Conservation (phyloP, 495 filamentous ascomycete genomes). For the Schizothecium vesticola region DNA sequence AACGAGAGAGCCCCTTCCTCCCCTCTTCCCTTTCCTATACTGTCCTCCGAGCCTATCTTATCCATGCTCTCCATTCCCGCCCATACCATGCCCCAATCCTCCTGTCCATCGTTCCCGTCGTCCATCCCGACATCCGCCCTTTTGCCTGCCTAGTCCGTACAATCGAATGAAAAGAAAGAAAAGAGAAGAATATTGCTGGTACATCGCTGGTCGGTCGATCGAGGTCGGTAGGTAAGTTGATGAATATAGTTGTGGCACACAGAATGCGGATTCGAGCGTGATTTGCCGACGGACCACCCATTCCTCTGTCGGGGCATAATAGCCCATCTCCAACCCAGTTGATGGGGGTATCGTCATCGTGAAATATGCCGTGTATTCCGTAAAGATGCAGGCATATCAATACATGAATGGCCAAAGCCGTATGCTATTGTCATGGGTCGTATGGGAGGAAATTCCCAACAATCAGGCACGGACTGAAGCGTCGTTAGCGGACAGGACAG, state of each 20-base stretch:
- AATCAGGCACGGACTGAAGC: constrained; percentile 76
- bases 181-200: not conserved
- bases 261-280: not conserved
- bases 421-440: constrained; percentile 24
- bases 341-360: too few species aligned
- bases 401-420: too few species aligned
- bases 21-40: not conserved
- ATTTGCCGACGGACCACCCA: not conserved
- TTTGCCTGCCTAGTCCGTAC: not conserved
- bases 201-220: too few species aligned
- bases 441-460: constrained; percentile 93
- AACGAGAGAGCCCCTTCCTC: not conserved
- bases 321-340: too few species aligned
- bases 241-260: not conserved
- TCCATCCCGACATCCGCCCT: not conserved
- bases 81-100: not conserved
- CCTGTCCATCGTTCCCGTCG: not conserved
- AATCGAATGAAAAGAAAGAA: not conserved
- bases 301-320: too few species aligned
- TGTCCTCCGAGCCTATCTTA: not conserved
- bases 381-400: not conserved
- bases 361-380: too few species aligned
- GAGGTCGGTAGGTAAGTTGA: not conserved
- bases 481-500: constrained; percentile 3
- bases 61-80: not conserved